A percentile compares a stretch with the other conserved stretches of the same genome.
Evolutionary conservation across 176 grass and related monocot genomes (phyloP).

Genomic region (Paspalum vaginatum): DNA sequence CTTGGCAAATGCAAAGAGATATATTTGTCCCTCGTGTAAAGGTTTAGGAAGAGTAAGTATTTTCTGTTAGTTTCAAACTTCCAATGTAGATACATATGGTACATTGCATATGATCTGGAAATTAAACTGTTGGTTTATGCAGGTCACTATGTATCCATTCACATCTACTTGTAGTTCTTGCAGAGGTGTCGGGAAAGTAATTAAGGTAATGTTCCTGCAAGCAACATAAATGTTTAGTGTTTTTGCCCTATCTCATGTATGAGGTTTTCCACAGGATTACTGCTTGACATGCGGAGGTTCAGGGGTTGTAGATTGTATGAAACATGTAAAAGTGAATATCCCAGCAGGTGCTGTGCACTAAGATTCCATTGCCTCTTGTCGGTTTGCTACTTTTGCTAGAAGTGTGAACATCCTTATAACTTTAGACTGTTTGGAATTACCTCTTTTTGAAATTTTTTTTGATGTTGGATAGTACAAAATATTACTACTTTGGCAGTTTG

Average conservation of each 20-base stretch:
- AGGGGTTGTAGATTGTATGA: constrained; percentile 83
- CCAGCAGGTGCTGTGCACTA: constrained; percentile 72
- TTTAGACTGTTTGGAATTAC: constrained; percentile 12
- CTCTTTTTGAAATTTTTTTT: too few relatives aligned
- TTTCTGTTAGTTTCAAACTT: constrained; percentile 29
- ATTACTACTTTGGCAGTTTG: too few relatives aligned
- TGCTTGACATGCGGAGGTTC: constrained; percentile 78
- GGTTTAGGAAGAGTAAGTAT: constrained; percentile 76
- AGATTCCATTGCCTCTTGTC: constrained; percentile 20
- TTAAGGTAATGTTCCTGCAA: constrained; percentile 67
- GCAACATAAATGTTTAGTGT: constrained; percentile 15
- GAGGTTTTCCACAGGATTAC: constrained; percentile 67
- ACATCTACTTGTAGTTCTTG: constrained; percentile 74
- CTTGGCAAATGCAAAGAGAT: constrained; percentile 70
- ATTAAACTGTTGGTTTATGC: constrained; percentile 37
- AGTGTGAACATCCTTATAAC: constrained; percentile 26
- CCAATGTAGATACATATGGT: constrained; percentile 26
- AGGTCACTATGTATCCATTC: constrained; percentile 89
- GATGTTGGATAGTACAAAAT: too few relatives aligned
- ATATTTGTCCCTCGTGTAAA: constrained; percentile 78
- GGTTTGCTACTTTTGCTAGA: constrained; percentile 20
- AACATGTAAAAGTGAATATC: constrained; percentile 71
- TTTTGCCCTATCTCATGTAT: constrained; percentile 34
- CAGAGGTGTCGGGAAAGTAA: constrained; percentile 83
- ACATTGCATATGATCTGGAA: constrained; percentile 18